These are phyloP conservation scores for Drechslerella coelobrocha DNA, from an alignment of 2,329 filamentous ascomycete species.

Conservation along the genomic window DNA sequence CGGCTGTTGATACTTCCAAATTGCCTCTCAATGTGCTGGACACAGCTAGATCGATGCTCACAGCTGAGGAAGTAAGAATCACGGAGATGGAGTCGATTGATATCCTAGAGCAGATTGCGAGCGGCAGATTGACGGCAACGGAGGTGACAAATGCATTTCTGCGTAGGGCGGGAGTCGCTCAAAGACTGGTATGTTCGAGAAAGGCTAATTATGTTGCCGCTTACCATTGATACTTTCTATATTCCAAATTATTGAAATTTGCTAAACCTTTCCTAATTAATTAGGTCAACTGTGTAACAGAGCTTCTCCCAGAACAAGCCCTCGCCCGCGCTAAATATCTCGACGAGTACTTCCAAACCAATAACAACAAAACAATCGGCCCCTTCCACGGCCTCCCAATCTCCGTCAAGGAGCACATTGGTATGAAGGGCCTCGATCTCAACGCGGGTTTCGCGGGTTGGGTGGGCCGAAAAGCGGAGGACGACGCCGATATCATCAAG, in stretches of 20 bases:
- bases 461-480: conserved; percentile 62
- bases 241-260: too few species aligned
- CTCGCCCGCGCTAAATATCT: conserved; percentile 56
- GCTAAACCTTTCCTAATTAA: too few species aligned
- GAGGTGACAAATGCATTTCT: conserved; percentile 65
- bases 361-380: conserved; percentile 56
- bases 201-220: neutral
- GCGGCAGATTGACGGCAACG: conserved; percentile 60
- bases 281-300: conserved; percentile 61
- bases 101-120: conserved; percentile 60
- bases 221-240: neutral
- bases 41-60: conserved; percentile 62
- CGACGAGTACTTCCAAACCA: conserved; percentile 56
- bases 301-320: conserved; percentile 58
- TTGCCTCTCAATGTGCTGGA: conserved; percentile 61
- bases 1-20: conserved; percentile 55
- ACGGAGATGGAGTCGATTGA: conserved; percentile 62
- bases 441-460: conserved; percentile 64
- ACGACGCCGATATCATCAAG: conserved; percentile 62
- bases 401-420: conserved; percentile 63
- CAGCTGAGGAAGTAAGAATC: conserved; percentile 62
- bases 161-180: conserved; percentile 64
- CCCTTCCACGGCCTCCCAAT: conserved; percentile 62
- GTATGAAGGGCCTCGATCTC: conserved; percentile 62
- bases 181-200: conserved; percentile 59